Conservation (phyloP, 1,139 yeast genomes). For the Debaryomyces nepalensis region DNA sequence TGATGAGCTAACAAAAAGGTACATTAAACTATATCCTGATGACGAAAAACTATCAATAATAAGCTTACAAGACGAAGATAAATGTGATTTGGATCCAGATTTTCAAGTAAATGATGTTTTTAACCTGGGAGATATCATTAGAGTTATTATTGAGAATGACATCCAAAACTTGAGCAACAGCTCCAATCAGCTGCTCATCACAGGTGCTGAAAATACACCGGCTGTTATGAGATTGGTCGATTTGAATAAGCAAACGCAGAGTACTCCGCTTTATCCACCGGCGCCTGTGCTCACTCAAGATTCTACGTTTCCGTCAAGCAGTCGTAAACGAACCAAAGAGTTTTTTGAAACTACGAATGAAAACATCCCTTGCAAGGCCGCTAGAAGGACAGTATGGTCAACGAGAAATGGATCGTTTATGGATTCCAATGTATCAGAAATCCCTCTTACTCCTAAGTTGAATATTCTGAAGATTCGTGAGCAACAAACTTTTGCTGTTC, state of each 20-base stretch:
- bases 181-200: constrained; percentile 1
- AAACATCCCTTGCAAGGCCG: constrained; percentile 31
- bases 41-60: constrained; percentile 56
- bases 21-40: constrained; percentile 64
- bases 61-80: constrained; percentile 64
- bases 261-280: constrained; percentile 28
- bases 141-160: constrained; percentile 56
- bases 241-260: constrained; percentile 18
- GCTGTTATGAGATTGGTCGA: constrained; percentile 11
- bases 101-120: constrained; percentile 67
- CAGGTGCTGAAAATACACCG: constrained; percentile 13
- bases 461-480: constrained; percentile 14
- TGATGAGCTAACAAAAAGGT: constrained; percentile 54
- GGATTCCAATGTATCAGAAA: neutral
- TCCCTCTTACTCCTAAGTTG: constrained; percentile 15
- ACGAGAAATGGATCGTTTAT: constrained; percentile 3
- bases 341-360: constrained; percentile 34
- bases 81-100: constrained; percentile 80
- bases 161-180: constrained; percentile 14
- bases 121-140: constrained; percentile 55
- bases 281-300: constrained; percentile 28
- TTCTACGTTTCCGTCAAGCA: constrained; percentile 21
- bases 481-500: neutral
- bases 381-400: constrained; percentile 18
- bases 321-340: constrained; percentile 29